Base-by-base conservation (phyloP, 176 grass and related monocot genomes). In the Thinopyrum elongatum region DNA sequence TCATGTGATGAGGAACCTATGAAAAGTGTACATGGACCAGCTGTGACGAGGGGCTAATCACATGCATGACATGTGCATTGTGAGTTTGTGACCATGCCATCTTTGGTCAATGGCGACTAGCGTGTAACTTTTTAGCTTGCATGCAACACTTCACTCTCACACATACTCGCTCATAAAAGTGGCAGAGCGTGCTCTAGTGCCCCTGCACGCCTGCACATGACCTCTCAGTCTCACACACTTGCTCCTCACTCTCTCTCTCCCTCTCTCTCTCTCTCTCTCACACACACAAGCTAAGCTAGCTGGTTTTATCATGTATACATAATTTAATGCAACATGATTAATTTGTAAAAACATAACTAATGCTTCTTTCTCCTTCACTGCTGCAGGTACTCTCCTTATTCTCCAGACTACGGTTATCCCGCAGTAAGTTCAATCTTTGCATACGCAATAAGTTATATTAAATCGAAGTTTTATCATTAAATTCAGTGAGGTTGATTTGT, bases 381-480 rank as follows among this genome's bases (percentile, higher is more conserved):
- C 70, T 78, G 63, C 92, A 97, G 94, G 86, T 94, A 92, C 39
- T 94, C 94, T 94, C 94, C 92, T 8, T 97, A 97, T 79, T 86
- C 94, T 71, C 49, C 86, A 67, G 94, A 97, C 65, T 97, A 94
- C 38, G 69, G 80, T 71, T 97, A 91, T 79, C 92, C 88, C 25
- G 87, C 92, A 70, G 94, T 97, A 90, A 78, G 94, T 89, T 69
- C 44, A 36, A 49, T 78, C 30, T 80, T 82, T 5, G 7, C 60
- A 77, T 57, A 53, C 10, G 30, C 26, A 22, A 78, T 25, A 28
- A 51, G 33, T 65, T 86, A 8, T 73, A 42, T 42, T 12, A 12
- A 42, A 42, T 42, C 8, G 1, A 39, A 39, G 38, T 39, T 39
- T 12, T 12, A 12, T 42, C 41, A 46, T 86, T 62, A 17, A 82